Conservation (phyloP, 2,329 filamentous ascomycete species). For the Nannizziopsis barbatae region DNA sequence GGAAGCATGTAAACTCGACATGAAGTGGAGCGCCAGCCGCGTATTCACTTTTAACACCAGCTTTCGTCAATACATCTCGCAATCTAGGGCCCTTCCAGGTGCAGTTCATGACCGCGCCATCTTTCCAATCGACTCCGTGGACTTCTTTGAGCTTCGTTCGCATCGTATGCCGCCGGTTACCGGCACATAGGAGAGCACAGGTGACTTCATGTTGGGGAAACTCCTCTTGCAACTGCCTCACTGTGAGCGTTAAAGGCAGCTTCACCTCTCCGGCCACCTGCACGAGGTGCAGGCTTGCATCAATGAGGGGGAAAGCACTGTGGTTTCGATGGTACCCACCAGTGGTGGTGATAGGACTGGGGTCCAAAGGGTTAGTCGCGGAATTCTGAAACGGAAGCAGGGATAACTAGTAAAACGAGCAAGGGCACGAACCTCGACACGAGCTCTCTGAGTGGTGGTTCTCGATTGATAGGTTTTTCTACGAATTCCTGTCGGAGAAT, state of each 20-base stretch:
- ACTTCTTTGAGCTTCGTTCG: conserved; percentile 49
- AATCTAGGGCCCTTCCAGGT: conserved; percentile 46
- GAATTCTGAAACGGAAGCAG: not conserved
- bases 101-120: conserved; percentile 52
- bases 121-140: conserved; percentile 49
- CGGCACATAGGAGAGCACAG: conserved; percentile 50
- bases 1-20: conserved; percentile 47
- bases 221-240: conserved; percentile 37
- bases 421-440: conserved; percentile 15
- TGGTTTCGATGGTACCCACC: conserved; percentile 49
- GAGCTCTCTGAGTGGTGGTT: conserved; percentile 16
- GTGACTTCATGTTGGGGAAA: conserved; percentile 45
- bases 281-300: conserved; percentile 34
- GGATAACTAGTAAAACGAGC: not conserved
- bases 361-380: conserved; percentile 3
- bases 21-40: conserved; percentile 28
- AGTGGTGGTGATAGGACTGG: conserved; percentile 41
- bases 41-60: conserved; percentile 30
- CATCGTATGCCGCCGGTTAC: conserved; percentile 51
- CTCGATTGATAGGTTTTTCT: conserved; percentile 15
- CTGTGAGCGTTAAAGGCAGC: conserved; percentile 35
- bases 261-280: conserved; percentile 41
- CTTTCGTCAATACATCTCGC: conserved; percentile 41
- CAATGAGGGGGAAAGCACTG: conserved; percentile 42
- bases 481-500: conserved; percentile 1